Percentiles rank a stretch among this genome's conserved stretches.
These are phyloP conservation scores for Xerocomellus chrysenteron DNA, from an alignment of 768 basidiomycete genomes.

Conservation along the genomic window DNA sequence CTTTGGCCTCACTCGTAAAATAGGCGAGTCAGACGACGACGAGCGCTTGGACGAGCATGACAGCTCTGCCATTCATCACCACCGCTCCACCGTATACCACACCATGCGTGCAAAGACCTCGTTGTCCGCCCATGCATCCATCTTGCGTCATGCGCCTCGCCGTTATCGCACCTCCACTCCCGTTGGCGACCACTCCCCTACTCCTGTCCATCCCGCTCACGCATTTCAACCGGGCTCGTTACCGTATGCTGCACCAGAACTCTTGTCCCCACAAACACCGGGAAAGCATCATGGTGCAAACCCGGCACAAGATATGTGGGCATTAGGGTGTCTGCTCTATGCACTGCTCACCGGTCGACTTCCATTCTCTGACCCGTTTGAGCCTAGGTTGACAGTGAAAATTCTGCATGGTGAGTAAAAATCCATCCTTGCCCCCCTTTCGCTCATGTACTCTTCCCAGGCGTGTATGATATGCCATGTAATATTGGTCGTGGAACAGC, in stretches of 20 bases:
- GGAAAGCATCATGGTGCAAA: slow-evolving; percentile 36
- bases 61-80: slow-evolving; percentile 16
- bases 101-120: slow-evolving; percentile 26
- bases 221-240: slow-evolving; percentile 78
- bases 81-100: slow-evolving; percentile 28
- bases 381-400: slow-evolving; percentile 89
- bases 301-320: slow-evolving; percentile 94
- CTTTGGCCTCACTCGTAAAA: slow-evolving; percentile 76
- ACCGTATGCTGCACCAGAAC: slow-evolving; percentile 88
- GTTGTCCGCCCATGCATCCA: slow-evolving; percentile 15
- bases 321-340: slow-evolving; percentile 87
- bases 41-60: slow-evolving; percentile 20
- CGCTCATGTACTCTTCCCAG: slow-evolving; percentile 37
- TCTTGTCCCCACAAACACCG: slow-evolving; percentile 60
- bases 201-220: slow-evolving; percentile 34
- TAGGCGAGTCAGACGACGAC: slow-evolving; percentile 50
- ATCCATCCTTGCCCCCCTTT: neutral
- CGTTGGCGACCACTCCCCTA: slow-evolving; percentile 29
- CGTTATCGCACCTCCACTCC: slow-evolving; percentile 53
- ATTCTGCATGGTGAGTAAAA: slow-evolving; percentile 73
- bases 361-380: slow-evolving; percentile 87
- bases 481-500: slow-evolving; percentile 61
- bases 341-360: slow-evolving; percentile 80
- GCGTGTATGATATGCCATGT: slow-evolving; percentile 57
- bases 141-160: slow-evolving; percentile 35